Conservation (phyloP, 1,284 basidiomycete genomes). For the Mycena citricolor region DNA sequence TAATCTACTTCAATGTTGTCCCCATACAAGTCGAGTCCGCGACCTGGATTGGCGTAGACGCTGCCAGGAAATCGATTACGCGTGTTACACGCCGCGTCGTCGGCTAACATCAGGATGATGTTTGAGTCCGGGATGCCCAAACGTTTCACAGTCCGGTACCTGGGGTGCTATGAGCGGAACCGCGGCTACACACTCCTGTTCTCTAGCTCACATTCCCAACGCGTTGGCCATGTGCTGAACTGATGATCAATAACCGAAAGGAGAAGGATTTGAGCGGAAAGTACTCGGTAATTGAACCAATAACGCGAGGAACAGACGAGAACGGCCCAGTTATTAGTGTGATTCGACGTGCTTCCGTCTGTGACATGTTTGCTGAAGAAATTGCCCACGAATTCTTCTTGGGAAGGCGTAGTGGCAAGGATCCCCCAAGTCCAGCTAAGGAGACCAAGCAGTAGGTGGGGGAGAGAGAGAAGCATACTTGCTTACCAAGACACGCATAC, state of each 20-base stretch:
- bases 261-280: conserved; percentile 30
- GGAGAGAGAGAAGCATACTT: conserved; percentile 36
- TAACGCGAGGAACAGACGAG: conserved; percentile 92
- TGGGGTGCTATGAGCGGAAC: conserved; percentile 29
- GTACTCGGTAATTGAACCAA: conserved; percentile 97
- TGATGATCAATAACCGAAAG: conserved; percentile 8
- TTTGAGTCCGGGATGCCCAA: conserved; percentile 97
- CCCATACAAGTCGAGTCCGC: conserved; percentile 88
- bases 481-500: conserved; percentile 5
- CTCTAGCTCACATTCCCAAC: conserved; percentile 79
- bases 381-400: conserved; percentile 35
- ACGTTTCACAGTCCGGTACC: conserved; percentile 97
- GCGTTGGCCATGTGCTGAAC: conserved; percentile 95
- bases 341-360: conserved; percentile 42
- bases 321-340: conserved; percentile 99
- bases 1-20: conserved; percentile 98
- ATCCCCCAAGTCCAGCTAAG: conserved; percentile 34
- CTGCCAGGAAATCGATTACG: conserved; percentile 91
- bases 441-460: conserved; percentile 34
- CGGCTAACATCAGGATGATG: conserved; percentile 98
- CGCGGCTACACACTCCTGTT: not conserved
- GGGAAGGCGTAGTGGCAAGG: conserved; percentile 27
- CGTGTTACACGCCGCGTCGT: conserved; percentile 93
- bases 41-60: conserved; percentile 83
- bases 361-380: conserved; percentile 36